Evolutionary conservation across 1,284 basidiomycete genomes (phyloP).

Genomic region (Gymnopus androsaceus): DNA sequence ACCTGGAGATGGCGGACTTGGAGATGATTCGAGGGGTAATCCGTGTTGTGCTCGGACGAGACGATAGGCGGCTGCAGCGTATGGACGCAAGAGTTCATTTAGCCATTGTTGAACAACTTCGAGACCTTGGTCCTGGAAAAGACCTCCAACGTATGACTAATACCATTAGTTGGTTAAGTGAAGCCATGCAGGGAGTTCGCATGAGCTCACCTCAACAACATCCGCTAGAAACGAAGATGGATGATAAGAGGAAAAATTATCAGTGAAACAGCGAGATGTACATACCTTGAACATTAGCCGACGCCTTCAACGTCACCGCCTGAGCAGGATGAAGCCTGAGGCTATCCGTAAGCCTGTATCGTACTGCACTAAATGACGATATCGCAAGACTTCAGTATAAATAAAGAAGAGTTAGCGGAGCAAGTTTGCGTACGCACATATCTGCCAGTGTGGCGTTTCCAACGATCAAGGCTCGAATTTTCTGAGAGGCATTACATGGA

Average conservation of each 20-base stretch:
- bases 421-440: slow-evolving; percentile 49
- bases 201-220: slow-evolving; percentile 63
- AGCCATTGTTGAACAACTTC: slow-evolving; percentile 59
- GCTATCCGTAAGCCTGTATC: slow-evolving; percentile 60
- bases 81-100: slow-evolving; percentile 59
- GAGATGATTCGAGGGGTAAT: slow-evolving; percentile 40
- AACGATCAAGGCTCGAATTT: slow-evolving; percentile 72
- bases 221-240: slow-evolving; percentile 58
- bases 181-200: not conserved
- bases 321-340: slow-evolving; percentile 70
- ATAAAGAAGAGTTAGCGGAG: not conserved
- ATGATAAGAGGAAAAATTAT: slow-evolving; percentile 9
- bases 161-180: slow-evolving; percentile 9
- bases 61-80: slow-evolving; percentile 59
- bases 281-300: slow-evolving; percentile 73
- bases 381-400: slow-evolving; percentile 3
- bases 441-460: slow-evolving; percentile 71
- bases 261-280: not conserved
- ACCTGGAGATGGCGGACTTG: too few species aligned
- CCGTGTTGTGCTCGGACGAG: slow-evolving; percentile 65
- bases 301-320: slow-evolving; percentile 64
- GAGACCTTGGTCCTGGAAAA: slow-evolving; percentile 69
- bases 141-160: slow-evolving; percentile 75
- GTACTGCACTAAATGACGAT: slow-evolving; percentile 57
- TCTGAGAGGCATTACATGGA: slow-evolving; percentile 42